These are phyloP conservation scores for Coccomyxa sp. DNA, from an alignment of 139 green algal species.

Conservation along the genomic window DNA sequence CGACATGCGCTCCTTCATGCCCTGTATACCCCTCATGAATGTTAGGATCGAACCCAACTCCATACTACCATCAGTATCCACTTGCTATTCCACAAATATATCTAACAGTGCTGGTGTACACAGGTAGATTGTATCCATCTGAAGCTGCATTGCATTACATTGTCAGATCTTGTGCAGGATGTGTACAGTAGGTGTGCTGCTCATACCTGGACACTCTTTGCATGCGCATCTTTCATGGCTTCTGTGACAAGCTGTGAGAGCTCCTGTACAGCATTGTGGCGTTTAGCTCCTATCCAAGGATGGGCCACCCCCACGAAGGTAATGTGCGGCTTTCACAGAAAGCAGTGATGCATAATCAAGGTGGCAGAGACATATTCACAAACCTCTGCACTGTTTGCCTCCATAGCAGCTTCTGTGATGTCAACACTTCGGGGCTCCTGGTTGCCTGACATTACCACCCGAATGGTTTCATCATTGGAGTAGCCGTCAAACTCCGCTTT, in stretches of 20 bases:
- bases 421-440: slow-evolving; percentile 82
- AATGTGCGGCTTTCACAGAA: not conserved
- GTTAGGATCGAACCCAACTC: not conserved
- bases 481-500: slow-evolving; percentile 90
- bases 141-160: not conserved
- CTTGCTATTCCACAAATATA: not conserved
- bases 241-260: slow-evolving; percentile 60
- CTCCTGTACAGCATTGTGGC: slow-evolving; percentile 34
- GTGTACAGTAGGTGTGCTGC: not conserved
- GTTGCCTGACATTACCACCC: slow-evolving; percentile 86
- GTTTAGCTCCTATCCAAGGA: no score
- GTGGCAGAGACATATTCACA: not conserved
- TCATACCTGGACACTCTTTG: slow-evolving; percentile 65
- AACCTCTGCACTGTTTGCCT: slow-evolving; percentile 53
- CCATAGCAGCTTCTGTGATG: slow-evolving; percentile 83
- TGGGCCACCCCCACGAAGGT: not conserved
- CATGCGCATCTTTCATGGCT: slow-evolving; percentile 87
- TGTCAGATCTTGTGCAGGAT: no score
- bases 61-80: not conserved
- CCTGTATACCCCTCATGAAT: slow-evolving; percentile 20
- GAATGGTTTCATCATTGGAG: slow-evolving; percentile 84
- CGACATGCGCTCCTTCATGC: slow-evolving; percentile 77
- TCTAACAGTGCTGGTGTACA: no score
- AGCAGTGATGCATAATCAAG: no score
- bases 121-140: not conserved